Base-by-base conservation (phyloP, 257 asterid species). In the Eustoma russellianum region DNA sequence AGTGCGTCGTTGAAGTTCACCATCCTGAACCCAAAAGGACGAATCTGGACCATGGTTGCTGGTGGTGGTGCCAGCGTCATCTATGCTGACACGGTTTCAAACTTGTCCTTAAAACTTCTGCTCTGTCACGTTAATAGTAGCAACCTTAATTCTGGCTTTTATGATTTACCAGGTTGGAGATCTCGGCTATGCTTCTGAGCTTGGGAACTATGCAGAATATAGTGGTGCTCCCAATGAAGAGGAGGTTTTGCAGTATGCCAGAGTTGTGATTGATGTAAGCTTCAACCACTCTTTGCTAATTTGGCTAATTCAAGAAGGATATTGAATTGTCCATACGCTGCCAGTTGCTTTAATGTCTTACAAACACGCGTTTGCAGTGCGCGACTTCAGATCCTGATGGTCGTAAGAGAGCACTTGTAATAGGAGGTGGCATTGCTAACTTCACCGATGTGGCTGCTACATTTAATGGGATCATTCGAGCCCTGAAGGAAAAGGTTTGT, bases 11-110 rank as follows among this genome's bases (percentile, higher is more conserved):
- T 90, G 71, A 90, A 90, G 73, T 90, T 90, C 85, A 90, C 95
- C 0, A 93, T 90, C 56, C 74, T 90, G 86, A 90, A 90, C 79
- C 94, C 95, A 28, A 81, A 73, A 74, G 97, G 97, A 44, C 73
- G 97, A 53, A 90, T 90, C 65, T 86, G 97, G 97, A 90, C 97
- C 13, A 86, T 86, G 97, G 95, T 90, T 50, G 97, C 97, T 61
- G 97, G 97, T 53, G 97, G 97, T 61, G 97, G 97, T 40, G 97
- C 97, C 56, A 90, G 95, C 68, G 97, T 90, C 64, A 90, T 90
- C 62, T 90, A 90, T 41, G 95, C 97, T 0, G 95, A 90, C 66
- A 90, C 97, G 0, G 94, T 89, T 41, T 7, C 80, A 68, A 71
- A 58, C 66, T 71, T 30, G 7, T 56, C 69, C 64, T 38, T 12